Base-by-base conservation (phyloP, 441 rosid species). In the Pelargonium cotyledonis region DNA sequence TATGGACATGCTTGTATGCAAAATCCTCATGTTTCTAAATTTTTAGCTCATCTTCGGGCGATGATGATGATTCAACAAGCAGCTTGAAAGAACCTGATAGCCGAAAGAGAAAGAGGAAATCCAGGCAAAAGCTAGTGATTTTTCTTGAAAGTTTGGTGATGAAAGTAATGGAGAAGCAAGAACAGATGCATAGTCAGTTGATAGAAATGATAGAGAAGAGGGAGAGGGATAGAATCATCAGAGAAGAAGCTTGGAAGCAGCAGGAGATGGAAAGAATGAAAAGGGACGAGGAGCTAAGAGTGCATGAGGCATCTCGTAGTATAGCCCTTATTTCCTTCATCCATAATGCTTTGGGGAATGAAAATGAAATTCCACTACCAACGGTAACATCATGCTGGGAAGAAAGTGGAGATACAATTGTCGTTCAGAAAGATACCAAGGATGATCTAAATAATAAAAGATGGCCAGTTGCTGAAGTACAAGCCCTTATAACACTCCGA, bases 391-490 rank as follows among this genome's bases (percentile, higher is more conserved):
- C 75, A 58, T 65, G 55, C 26, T 61, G 46, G 18, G 82, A 75
- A 71, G 83, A 73, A 63, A 71, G 66, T 60, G 73, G 63, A 67
- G 72, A 75, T 35, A 65, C 40, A n/a, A 75, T 65, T 61, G 75
- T 66, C 41, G 65, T 62, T 60, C 77, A 68, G 35, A 72, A 82
- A 43, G 76, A 70, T 61, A 67, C 31, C 46, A 41, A 43, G 44
- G 69, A 65, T 15, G 76, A 74, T 61, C 57, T 53, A 40, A 80
- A 65, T 40, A 74, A 80, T 43, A 77, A 65, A 80, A 86, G 86
- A 76, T 91, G 96, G 97, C 89, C 88, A 14, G 88, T 77, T n/a
- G 82, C 85, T 71, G 97, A 91, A 82, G 92, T 84, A 49, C 87
- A 83, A 66, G 85, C 89, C 10, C 89, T 90, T 72, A 83, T 92